A percentile compares a stretch with the other conserved stretches of the same genome.
These are phyloP conservation scores for Trichosporon inkin DNA, from an alignment of 1,284 basidiomycete genomes.

Conservation along the genomic window DNA sequence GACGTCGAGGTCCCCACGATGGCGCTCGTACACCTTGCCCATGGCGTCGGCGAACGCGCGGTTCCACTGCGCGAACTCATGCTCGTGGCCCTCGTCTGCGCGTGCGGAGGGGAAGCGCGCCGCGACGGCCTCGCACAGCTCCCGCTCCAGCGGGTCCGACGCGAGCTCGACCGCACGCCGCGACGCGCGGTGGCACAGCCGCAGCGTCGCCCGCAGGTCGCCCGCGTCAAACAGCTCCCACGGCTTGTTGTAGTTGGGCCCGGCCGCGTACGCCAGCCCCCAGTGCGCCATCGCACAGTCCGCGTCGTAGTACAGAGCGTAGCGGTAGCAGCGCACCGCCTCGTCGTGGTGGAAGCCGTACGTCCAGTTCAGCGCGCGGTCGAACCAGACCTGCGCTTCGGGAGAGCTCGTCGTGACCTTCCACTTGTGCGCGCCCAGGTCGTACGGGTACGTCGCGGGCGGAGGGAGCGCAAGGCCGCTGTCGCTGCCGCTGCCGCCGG, in stretches of 20 bases:
- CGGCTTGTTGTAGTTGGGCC: slow-evolving; percentile 46
- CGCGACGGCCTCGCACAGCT: slow-evolving; percentile 16
- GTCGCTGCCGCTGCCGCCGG: neutral
- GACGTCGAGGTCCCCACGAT: slow-evolving; percentile 33
- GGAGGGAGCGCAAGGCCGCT: slow-evolving; percentile 6
- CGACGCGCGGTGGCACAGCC: slow-evolving; percentile 16
- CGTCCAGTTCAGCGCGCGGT: slow-evolving; percentile 41
- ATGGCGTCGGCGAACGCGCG: slow-evolving; percentile 31
- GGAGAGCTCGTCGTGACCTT: slow-evolving; percentile 29
- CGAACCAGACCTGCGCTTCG: slow-evolving; percentile 39
- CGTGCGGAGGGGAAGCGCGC: slow-evolving; percentile 20
- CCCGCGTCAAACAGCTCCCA: slow-evolving; percentile 26
- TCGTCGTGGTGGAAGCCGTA: slow-evolving; percentile 45
- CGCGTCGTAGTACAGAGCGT: slow-evolving; percentile 31
- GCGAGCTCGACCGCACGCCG: slow-evolving; percentile 15
- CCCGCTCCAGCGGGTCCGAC: slow-evolving; percentile 11
- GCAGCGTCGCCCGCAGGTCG: slow-evolving; percentile 19
- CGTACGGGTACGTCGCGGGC: slow-evolving; percentile 20
- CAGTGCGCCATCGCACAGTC: slow-evolving; percentile 38
- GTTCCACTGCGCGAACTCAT: slow-evolving; percentile 30
- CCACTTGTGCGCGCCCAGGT: slow-evolving; percentile 27
- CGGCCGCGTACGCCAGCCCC: slow-evolving; percentile 40
- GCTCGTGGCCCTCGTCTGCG: neutral
- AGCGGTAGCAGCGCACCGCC: slow-evolving; percentile 34
- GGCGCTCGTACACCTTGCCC: slow-evolving; percentile 31